A percentile compares a stretch with the other conserved stretches of the same genome.
These are phyloP conservation scores for Populus nigra DNA, from an alignment of 345 rosid genomes.

Conservation along the genomic window DNA sequence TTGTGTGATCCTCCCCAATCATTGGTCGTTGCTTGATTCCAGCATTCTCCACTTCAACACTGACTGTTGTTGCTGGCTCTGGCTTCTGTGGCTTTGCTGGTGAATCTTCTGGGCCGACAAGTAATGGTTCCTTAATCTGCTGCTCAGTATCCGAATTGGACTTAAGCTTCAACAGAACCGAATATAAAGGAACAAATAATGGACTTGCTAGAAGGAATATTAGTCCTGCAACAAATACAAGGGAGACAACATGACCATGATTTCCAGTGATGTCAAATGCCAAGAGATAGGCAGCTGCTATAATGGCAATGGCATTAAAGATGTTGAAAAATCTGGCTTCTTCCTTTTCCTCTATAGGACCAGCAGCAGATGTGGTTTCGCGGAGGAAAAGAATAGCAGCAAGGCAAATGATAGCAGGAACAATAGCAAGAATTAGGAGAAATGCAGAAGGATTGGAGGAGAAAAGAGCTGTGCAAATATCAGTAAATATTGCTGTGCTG, in stretches of 20 bases:
- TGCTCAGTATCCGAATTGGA: constrained; percentile 34
- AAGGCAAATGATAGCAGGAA: constrained; percentile 50
- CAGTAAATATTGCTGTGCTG: constrained; percentile 64
- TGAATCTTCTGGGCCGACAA: constrained; percentile 15
- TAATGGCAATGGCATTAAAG: constrained; percentile 47
- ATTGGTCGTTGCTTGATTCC: constrained; percentile 28
- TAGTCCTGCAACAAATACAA: constrained; percentile 45
- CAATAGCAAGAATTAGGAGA: constrained; percentile 50
- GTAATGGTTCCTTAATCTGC: constrained; percentile 38
- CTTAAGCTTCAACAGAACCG: constrained; percentile 9
- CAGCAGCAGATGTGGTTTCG: constrained; percentile 30
- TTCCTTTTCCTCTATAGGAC: constrained; percentile 24
- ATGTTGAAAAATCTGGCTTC: constrained; percentile 39
- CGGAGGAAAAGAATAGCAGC: constrained; percentile 48
- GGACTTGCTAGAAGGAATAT: constrained; percentile 45
- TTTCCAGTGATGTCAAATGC: constrained; percentile 48
- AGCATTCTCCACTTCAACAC: constrained; percentile 9
- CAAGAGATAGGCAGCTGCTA: constrained; percentile 47
- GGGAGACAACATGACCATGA: constrained; percentile 36
- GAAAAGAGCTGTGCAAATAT: constrained; percentile 51
- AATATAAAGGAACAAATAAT: constrained; percentile 42
- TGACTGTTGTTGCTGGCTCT: neutral
- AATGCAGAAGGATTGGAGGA: constrained; percentile 44
- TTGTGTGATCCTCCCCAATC: constrained; percentile 54
- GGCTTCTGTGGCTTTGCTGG: constrained; percentile 12